Base-by-base conservation (phyloP, 225 moss, liverwort and hornwort species). In the Physcomitrium patens region DNA sequence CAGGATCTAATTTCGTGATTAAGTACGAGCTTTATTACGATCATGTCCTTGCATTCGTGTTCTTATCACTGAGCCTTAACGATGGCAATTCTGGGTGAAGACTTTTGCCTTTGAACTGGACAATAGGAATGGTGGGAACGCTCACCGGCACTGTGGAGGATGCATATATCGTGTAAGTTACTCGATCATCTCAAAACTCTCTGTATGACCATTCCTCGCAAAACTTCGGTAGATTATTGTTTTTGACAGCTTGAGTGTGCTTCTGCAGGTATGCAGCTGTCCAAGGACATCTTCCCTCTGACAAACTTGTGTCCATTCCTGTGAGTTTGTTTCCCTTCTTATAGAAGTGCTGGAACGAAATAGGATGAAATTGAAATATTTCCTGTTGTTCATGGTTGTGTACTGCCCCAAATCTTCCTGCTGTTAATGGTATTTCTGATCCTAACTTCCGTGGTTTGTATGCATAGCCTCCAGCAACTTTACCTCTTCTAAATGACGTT, bases 141-240 rank as follows among this genome's bases (percentile, higher is more conserved):
- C 81, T 94, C 60, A 90, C 94, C 2, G 88, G 83, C 17, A 85
- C 91, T 8, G 87, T 94, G 50, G 94, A 91, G 80, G 94, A 94
- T 72, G 86, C 94, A 49, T 80, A 89, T 12, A 89, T 94, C 16
- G 87, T 94, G 94, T 90, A 60, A 84, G 86, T 66, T 44, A 24
- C 31, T 37, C 31, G 31, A 17, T 43, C 24, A 23, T 54, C 53
- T 20, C 68, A 10, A 17, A 17, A 9, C 19, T 6, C 46, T 53
- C 27, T 73, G 55, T 55, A 54, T 37, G 45, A 54, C n/a, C 44
- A 15, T 64, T 9, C 15, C 54, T 31, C 37, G 1, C 26, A 60
- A 20, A 51, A 27, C 66, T 26, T 1, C 49, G 19, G 46, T 10
- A 23, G 55, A 12, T 65, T 37, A 37, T 37, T 37, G 31, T 37